Evolutionary conservation across 352 stramenopile species (phyloP).

Genomic region (Phytophthora pini): DNA sequence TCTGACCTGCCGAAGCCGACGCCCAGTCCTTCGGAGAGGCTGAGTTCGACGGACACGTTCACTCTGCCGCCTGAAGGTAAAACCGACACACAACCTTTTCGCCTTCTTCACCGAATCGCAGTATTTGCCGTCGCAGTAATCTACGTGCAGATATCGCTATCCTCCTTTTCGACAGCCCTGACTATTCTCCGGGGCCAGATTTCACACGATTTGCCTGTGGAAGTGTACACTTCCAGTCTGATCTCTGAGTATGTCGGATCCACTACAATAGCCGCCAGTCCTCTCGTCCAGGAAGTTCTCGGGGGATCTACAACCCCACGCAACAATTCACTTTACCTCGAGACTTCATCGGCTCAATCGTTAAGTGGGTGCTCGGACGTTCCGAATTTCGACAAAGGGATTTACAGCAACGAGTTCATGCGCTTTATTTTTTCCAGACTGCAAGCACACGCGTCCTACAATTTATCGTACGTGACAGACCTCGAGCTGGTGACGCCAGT

Average conservation of each 20-base stretch:
- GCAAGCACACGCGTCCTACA: slow-evolving; percentile 40
- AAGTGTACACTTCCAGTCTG: slow-evolving; percentile 21
- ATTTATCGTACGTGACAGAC: slow-evolving; percentile 30
- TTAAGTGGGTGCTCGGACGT: slow-evolving; percentile 12
- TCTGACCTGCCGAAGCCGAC: slow-evolving; percentile 2
- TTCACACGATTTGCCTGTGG: slow-evolving; percentile 20
- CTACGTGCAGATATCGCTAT: slow-evolving; percentile 36
- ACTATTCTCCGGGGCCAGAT: slow-evolving; percentile 19
- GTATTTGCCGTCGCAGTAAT: slow-evolving; percentile 27
- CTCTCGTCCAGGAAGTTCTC: slow-evolving; percentile 21
- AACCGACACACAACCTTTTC: background rate
- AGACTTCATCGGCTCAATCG: slow-evolving; percentile 13
- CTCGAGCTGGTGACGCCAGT: slow-evolving; percentile 48
- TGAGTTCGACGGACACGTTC: slow-evolving; percentile 2
- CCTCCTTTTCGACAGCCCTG: slow-evolving; percentile 27
- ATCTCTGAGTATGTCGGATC: slow-evolving; percentile 39
- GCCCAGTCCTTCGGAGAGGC: background rate
- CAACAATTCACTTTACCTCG: slow-evolving; percentile 25
- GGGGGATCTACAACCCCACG: slow-evolving; percentile 30
- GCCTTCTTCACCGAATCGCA: slow-evolving; percentile 22
- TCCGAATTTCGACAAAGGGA: slow-evolving; percentile 4
- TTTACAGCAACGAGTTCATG: slow-evolving; percentile 46
- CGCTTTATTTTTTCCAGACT: slow-evolving; percentile 29
- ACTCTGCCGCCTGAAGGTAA: slow-evolving; percentile 1
- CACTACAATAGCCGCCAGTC: slow-evolving; percentile 21